Conservation (phyloP, 2,329 filamentous ascomycete species). For the Claviceps humidiphila region DNA sequence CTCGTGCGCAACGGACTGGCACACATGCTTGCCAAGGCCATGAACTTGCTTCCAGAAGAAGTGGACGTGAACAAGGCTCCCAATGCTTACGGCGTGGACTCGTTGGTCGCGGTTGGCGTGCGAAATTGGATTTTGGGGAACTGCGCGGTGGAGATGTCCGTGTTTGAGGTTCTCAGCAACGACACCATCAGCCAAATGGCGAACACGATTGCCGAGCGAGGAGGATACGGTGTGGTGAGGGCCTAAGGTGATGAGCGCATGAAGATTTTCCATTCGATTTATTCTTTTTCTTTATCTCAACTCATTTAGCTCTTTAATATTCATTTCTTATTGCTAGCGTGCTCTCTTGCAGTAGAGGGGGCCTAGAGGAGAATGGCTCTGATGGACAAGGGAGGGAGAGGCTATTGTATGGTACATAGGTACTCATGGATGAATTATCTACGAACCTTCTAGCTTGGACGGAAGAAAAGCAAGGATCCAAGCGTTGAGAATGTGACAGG, state of each 20-base stretch:
- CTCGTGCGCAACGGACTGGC: slow-evolving; percentile 25
- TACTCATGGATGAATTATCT: no score
- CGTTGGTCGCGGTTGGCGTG: slow-evolving; percentile 37
- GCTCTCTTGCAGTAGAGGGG: no score
- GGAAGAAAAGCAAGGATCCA: no score
- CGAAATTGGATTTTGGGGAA: slow-evolving; percentile 36
- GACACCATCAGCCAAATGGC: slow-evolving; percentile 26
- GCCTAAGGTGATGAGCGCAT: background rate
- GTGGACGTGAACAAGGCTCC: slow-evolving; percentile 28
- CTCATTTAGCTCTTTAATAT: background rate
- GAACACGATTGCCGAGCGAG: slow-evolving; percentile 20
- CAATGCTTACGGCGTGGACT: slow-evolving; percentile 37
- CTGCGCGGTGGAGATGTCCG: slow-evolving; percentile 29
- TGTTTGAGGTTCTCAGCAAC: slow-evolving; percentile 35
- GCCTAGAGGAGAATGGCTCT: no score
- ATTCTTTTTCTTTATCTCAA: background rate
- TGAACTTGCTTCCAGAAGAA: slow-evolving; percentile 31
- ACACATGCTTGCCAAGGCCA: slow-evolving; percentile 28
- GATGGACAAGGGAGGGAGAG: no score
- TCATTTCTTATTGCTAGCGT: no score
- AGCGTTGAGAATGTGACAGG: no score
- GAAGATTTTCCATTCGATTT: background rate
- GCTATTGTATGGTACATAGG: no score
- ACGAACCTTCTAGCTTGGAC: no score
- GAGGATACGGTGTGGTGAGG: slow-evolving; percentile 13